Evolutionary conservation across 495 filamentous ascomycete genomes (phyloP).

Genomic region (Trypethelium eluteriae): DNA sequence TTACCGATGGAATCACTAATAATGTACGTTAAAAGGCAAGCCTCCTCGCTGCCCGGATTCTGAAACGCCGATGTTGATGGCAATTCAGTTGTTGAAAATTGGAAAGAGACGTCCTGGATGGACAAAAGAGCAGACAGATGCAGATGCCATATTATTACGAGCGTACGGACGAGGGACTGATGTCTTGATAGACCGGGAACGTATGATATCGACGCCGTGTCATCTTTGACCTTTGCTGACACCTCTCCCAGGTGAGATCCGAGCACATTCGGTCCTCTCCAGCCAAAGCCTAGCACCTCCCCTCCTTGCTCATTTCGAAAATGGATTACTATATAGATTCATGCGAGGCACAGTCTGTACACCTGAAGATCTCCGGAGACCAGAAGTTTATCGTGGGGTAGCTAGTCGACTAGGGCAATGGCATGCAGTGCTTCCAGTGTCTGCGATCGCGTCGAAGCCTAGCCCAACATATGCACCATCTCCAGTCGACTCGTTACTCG

Average conservation of each 20-base stretch:
- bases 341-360: constrained; percentile 71
- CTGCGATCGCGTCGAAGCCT: constrained; percentile 29
- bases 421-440: constrained; percentile 69
- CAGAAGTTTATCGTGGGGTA: constrained; percentile 70
- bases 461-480: background rate
- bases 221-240: background rate
- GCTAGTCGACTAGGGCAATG: constrained; percentile 80
- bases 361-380: constrained; percentile 63
- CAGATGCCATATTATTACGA: constrained; percentile 80
- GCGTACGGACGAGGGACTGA: constrained; percentile 94
- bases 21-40: constrained; percentile 51
- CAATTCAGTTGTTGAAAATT: constrained; percentile 66
- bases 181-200: constrained; percentile 91
- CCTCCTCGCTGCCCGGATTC: background rate
- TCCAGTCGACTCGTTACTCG: constrained; percentile 10
- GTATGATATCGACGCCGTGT: constrained; percentile 37
- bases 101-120: constrained; percentile 72
- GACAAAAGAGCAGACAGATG: constrained; percentile 69
- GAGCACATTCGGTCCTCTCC: constrained; percentile 66
- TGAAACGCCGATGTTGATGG: constrained; percentile 1
- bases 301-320: constrained; percentile 86
- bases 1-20: constrained; percentile 98
- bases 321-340: constrained; percentile 91
- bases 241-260: constrained; percentile 51
- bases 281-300: constrained; percentile 72